A percentile compares a stretch with the other conserved stretches of the same genome.
Conservation (phyloP, 208 protist genomes). For the Leishmania martiniquensis region DNA sequence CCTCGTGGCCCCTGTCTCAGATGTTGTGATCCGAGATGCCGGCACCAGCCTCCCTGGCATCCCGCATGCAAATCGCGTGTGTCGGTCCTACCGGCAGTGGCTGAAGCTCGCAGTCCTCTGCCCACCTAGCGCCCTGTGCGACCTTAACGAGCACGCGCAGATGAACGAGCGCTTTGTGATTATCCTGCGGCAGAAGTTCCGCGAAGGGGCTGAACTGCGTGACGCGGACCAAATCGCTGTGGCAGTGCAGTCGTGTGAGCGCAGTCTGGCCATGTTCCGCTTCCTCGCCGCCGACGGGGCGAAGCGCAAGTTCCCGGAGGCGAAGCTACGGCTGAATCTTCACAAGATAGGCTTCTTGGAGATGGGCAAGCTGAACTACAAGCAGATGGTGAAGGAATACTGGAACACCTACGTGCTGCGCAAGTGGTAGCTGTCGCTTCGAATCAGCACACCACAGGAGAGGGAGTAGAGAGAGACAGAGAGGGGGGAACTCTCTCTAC, state of each 20-base stretch:
- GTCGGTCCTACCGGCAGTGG: conserved; percentile 83
- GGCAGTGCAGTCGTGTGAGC: conserved; percentile 83
- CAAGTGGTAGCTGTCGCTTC: conserved; percentile 54
- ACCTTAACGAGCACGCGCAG: conserved; percentile 87
- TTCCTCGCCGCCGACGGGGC: conserved; percentile 80
- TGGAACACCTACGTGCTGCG: conserved; percentile 90
- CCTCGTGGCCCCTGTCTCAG: conserved; percentile 44
- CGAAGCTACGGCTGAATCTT: conserved; percentile 80
- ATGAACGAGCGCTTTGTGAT: conserved; percentile 92
- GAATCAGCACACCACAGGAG: background rate
- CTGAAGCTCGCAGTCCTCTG: conserved; percentile 87
- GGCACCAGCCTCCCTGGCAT: conserved; percentile 80
- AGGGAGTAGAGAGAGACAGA: background rate
- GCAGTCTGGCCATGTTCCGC: conserved; percentile 85
- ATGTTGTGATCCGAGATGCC: conserved; percentile 61
- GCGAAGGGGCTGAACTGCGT: conserved; percentile 72
- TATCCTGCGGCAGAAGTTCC: conserved; percentile 89
- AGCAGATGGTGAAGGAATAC: conserved; percentile 90
- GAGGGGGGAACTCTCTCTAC: too few species aligned
- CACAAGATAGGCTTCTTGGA: conserved; percentile 90
- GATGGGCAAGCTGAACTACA: conserved; percentile 90
- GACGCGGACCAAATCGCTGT: conserved; percentile 85
- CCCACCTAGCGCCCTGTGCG: conserved; percentile 74
- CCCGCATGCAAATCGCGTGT: conserved; percentile 77
- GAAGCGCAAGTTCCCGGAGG: conserved; percentile 83